A percentile compares a stretch with the other conserved stretches of the same genome.
Conservation (phyloP, 2,329 filamentous ascomycete species). For the Fusarium fujikuroi region DNA sequence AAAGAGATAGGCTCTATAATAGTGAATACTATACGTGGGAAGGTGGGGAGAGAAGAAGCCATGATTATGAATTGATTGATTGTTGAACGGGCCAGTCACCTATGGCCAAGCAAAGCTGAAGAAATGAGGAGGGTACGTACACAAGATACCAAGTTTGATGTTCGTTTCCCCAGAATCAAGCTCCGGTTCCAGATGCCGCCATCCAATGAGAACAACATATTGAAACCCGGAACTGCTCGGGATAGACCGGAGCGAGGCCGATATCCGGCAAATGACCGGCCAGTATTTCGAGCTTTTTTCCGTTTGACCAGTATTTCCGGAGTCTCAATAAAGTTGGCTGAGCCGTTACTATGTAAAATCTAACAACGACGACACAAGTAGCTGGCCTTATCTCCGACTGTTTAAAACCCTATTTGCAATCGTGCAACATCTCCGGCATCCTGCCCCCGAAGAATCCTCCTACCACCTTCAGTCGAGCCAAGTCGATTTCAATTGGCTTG, state of each 20-base stretch:
- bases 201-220: slow-evolving; percentile 1
- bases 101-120: slow-evolving; percentile 5
- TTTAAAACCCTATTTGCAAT: not conserved
- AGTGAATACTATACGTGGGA: slow-evolving; percentile 74
- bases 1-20: slow-evolving; percentile 75
- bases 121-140: not conserved
- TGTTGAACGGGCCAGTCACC: not conserved
- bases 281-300: slow-evolving; percentile 21
- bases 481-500: slow-evolving; percentile 28
- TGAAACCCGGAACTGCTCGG: slow-evolving; percentile 5
- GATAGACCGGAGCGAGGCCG: slow-evolving; percentile 24
- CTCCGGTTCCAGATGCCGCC: not conserved
- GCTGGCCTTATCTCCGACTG: slow-evolving; percentile 21
- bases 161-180: slow-evolving; percentile 12
- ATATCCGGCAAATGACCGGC: slow-evolving; percentile 36
- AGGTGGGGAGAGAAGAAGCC: slow-evolving; percentile 69
- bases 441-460: slow-evolving; percentile 1
- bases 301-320: slow-evolving; percentile 9
- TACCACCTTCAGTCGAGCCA: slow-evolving; percentile 4
- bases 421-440: slow-evolving; percentile 6
- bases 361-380: slow-evolving; percentile 18
- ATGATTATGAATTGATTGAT: slow-evolving; percentile 51
- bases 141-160: slow-evolving; percentile 1
- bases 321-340: slow-evolving; percentile 7
- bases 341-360: slow-evolving; percentile 21